Percentiles rank a stretch among this genome's conserved stretches.
Conservation (phyloP, 2,329 filamentous ascomycete species). For the Neonectria coccinea region DNA sequence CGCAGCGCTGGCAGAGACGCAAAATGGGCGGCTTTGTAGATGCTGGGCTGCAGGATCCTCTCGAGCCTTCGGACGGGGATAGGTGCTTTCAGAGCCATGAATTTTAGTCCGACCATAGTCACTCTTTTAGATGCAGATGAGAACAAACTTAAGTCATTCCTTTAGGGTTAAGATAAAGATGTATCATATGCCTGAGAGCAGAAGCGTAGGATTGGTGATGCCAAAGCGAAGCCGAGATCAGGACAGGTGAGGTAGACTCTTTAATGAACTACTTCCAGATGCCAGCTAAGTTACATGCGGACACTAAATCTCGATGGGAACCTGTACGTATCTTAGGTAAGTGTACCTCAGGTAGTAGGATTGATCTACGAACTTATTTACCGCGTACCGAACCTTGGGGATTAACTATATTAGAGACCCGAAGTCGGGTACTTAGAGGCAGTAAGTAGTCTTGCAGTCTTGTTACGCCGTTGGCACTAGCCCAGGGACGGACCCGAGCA, state of each 20-base stretch:
- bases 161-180: conserved; percentile 24
- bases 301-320: neutral
- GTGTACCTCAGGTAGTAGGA: neutral
- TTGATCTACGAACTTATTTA: neutral
- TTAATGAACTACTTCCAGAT: neutral
- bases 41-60: conserved; percentile 25
- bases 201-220: neutral
- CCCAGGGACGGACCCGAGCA: too few species aligned
- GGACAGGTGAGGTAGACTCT: neutral
- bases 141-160: conserved; percentile 42
- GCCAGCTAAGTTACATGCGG: too few species aligned
- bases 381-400: neutral
- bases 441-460: neutral
- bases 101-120: conserved; percentile 41
- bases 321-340: neutral
- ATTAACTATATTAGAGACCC: neutral
- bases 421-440: neutral
- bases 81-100: conserved; percentile 31
- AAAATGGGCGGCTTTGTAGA: conserved; percentile 21
- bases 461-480: neutral
- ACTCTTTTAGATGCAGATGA: conserved; percentile 40
- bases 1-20: conserved; percentile 29
- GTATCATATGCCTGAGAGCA: neutral
- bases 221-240: neutral
- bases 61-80: conserved; percentile 27